A percentile compares a stretch with the other conserved stretches of the same genome.
Conservation (phyloP, 2,329 filamentous ascomycete genomes). For the Diplocarpon mali region DNA sequence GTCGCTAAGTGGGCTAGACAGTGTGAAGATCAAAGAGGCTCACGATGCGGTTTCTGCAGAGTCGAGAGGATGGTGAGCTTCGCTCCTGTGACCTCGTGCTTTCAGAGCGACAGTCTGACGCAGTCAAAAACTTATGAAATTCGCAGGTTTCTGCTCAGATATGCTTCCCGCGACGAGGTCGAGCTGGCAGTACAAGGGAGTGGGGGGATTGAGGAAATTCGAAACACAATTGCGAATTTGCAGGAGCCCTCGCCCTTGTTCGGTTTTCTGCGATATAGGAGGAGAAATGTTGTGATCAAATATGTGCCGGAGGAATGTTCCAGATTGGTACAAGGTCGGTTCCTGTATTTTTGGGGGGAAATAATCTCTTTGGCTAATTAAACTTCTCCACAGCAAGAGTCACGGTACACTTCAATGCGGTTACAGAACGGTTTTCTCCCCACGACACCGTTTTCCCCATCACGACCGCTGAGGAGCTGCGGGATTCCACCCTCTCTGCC, state of each 20-base stretch:
- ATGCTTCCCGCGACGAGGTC: constrained; percentile 78
- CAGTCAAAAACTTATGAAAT: constrained; percentile 8
- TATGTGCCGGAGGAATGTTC: constrained; percentile 88
- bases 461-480: constrained; percentile 62
- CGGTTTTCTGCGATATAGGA: constrained; percentile 80
- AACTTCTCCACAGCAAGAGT: constrained; percentile 56
- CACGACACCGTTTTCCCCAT: constrained; percentile 81
- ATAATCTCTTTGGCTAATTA: constrained; percentile 9
- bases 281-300: constrained; percentile 84
- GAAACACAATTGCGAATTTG: constrained; percentile 65
- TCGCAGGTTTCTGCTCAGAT: constrained; percentile 84
- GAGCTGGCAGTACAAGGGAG: constrained; percentile 65
- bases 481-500: constrained; percentile 76
- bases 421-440: constrained; percentile 65
- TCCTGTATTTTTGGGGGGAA: not conserved
- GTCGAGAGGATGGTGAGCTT: constrained; percentile 74
- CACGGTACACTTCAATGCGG: constrained; percentile 56
- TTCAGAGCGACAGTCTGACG: not conserved
- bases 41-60: constrained; percentile 71
- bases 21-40: constrained; percentile 68
- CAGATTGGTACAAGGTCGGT: constrained; percentile 77
- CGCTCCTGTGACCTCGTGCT: constrained; percentile 2
- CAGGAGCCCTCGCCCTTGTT: constrained; percentile 82
- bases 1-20: constrained; percentile 94
- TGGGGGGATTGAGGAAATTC: constrained; percentile 75